Evolutionary conservation across 495 filamentous ascomycete species (phyloP).

Genomic region (Saxispiralis lemnorum): DNA sequence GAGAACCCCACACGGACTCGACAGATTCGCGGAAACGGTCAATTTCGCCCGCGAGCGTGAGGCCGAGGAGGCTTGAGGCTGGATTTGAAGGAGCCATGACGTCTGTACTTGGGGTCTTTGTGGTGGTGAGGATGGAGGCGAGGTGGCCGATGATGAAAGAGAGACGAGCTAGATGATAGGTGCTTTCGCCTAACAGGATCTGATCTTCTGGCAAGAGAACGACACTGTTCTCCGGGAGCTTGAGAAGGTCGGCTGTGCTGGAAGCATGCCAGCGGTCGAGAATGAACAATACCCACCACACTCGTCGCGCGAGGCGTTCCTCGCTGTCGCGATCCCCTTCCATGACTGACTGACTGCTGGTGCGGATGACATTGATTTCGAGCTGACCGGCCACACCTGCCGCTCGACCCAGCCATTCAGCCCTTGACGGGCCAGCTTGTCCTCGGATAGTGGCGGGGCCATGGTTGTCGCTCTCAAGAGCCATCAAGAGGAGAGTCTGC

Average conservation of each 20-base stretch:
- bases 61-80: slow-evolving; percentile 19
- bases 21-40: slow-evolving; percentile 33
- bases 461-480: slow-evolving; percentile 39
- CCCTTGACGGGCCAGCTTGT: slow-evolving; percentile 15
- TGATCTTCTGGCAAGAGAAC: slow-evolving; percentile 46
- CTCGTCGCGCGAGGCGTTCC: slow-evolving; percentile 48
- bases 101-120: slow-evolving; percentile 25
- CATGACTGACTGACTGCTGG: slow-evolving; percentile 20
- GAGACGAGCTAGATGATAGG: slow-evolving; percentile 41
- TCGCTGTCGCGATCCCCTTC: slow-evolving; percentile 48
- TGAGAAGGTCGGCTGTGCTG: slow-evolving; percentile 39
- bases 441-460: slow-evolving; percentile 26
- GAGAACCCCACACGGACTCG: slow-evolving; percentile 25
- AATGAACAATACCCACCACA: slow-evolving; percentile 58
- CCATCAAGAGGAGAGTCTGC: slow-evolving; percentile 44
- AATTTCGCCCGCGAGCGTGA: slow-evolving; percentile 28
- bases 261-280: slow-evolving; percentile 62
- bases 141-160: slow-evolving; percentile 30
- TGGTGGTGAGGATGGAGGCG: slow-evolving; percentile 26
- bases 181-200: slow-evolving; percentile 43
- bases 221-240: slow-evolving; percentile 44
- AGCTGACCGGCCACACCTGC: slow-evolving; percentile 41
- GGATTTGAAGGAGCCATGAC: slow-evolving; percentile 21
- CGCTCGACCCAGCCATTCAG: slow-evolving; percentile 35
- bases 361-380: slow-evolving; percentile 30